These are phyloP conservation scores for Phytopythium helicoides DNA, from an alignment of 352 stramenopile genomes.

Conservation along the genomic window DNA sequence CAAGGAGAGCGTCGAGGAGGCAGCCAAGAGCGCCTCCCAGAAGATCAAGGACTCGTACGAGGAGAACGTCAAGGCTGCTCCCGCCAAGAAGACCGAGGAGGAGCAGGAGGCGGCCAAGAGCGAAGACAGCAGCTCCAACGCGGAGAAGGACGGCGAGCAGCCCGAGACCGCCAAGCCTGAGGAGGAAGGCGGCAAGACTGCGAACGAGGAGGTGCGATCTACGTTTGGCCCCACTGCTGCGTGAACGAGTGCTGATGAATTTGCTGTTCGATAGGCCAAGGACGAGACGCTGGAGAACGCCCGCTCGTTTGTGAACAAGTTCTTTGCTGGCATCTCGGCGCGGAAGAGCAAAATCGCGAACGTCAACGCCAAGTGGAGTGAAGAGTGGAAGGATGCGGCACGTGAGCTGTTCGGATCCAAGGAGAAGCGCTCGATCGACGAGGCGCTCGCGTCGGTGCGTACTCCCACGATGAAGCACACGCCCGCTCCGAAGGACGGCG, in stretches of 20 bases:
- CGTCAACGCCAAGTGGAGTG: conserved; percentile 44
- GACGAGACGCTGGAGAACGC: conserved; percentile 33
- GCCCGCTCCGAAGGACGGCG: conserved; percentile 14
- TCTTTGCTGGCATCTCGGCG: conserved; percentile 42
- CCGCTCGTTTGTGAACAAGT: conserved; percentile 55
- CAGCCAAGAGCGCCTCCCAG: conserved; percentile 58
- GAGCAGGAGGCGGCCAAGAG: conserved; percentile 10
- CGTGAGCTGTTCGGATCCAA: conserved; percentile 78
- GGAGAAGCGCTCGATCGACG: conserved; percentile 72
- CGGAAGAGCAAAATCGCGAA: conserved; percentile 67
- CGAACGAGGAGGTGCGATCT: conserved; percentile 13
- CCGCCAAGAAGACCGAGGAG: conserved; percentile 4
- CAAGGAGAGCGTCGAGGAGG: conserved; percentile 23
- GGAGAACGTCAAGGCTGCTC: conserved; percentile 23
- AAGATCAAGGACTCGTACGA: conserved; percentile 63
- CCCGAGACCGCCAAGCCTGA: conserved; percentile 9
- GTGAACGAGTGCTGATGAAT: not conserved
- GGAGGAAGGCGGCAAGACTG: conserved; percentile 14
- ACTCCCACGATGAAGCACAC: conserved; percentile 44
- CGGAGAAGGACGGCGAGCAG: not conserved
- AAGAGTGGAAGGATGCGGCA: conserved; percentile 68
- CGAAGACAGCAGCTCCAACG: conserved; percentile 1
- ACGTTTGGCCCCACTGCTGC: not conserved
- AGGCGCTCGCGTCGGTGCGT: conserved; percentile 67
- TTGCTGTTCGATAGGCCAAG: conserved; percentile 15